Conservation (phyloP, 306 rosid species). For the Castanea mollissima region DNA sequence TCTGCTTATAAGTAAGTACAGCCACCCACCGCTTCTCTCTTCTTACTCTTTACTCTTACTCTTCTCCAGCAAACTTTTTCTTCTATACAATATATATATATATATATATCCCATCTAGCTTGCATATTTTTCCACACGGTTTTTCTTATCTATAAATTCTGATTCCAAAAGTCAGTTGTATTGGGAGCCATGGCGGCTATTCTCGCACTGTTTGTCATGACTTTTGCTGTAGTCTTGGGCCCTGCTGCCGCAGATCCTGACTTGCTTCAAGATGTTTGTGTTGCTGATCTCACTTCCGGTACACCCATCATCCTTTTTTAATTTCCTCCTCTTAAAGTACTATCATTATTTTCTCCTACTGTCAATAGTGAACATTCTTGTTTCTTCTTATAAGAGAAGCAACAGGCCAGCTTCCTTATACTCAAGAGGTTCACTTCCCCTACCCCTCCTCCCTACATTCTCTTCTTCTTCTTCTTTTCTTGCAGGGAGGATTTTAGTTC, state of each 20-base stretch:
- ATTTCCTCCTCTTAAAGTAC: neutral
- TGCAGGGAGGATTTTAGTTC: neutral
- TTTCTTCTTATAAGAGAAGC: neutral
- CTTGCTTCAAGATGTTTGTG: slow-evolving; percentile 84
- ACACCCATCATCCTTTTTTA: neutral
- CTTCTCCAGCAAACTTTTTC: neutral
- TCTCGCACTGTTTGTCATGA: slow-evolving; percentile 20
- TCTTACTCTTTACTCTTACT: neutral
- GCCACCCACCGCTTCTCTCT: neutral
- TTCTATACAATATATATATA: neutral
- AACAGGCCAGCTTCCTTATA: neutral
- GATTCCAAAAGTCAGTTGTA: neutral
- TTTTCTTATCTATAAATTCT: neutral
- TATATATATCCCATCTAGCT: neutral
- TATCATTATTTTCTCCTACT: neutral
- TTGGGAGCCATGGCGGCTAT: slow-evolving; percentile 31
- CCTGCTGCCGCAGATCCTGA: slow-evolving; percentile 67
- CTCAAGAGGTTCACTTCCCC: neutral
- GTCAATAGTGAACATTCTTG: neutral
- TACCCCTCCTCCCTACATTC: neutral
- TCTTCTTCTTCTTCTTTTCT: neutral
- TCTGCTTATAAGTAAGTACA: slow-evolving; percentile 19
- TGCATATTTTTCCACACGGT: slow-evolving; percentile 1
- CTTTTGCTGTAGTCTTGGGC: slow-evolving; percentile 40
- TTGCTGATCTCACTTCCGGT: slow-evolving; percentile 77